Percentiles rank a stretch among this genome's conserved stretches.
These are phyloP conservation scores for Vaccinium corymbosum DNA, from an alignment of 148 eudicot genomes.

Conservation along the genomic window DNA sequence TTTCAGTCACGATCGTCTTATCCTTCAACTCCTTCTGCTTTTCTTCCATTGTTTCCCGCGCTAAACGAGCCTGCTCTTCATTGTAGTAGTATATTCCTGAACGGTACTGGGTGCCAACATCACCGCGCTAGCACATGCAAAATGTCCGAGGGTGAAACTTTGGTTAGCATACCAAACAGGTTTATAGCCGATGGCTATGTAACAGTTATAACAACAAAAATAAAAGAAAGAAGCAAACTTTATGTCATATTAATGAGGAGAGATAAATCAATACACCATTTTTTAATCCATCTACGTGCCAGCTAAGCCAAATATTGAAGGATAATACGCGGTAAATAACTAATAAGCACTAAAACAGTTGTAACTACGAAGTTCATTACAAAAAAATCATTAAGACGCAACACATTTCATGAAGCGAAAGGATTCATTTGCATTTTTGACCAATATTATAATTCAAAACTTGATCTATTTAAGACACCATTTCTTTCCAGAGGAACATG, in stretches of 20 bases:
- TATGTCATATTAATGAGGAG: background rate
- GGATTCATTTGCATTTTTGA: background rate
- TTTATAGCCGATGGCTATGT: background rate
- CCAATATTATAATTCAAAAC: background rate
- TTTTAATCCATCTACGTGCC: background rate
- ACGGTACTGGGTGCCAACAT: conserved; percentile 86
- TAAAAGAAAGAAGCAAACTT: background rate
- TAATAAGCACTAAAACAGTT: background rate
- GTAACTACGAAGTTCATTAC: background rate
- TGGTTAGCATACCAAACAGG: background rate
- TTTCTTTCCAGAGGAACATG: background rate
- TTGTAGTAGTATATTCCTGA: conserved; percentile 91
- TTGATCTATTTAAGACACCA: background rate
- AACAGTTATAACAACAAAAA: background rate
- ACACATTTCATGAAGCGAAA: background rate
- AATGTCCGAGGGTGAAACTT: conserved; percentile 11
- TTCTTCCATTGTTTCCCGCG: conserved; percentile 62
- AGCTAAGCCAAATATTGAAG: background rate
- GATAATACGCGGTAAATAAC: background rate
- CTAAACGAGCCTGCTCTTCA: conserved; percentile 66
- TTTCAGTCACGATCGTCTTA: conserved; percentile 71
- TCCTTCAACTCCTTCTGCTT: conserved; percentile 57
- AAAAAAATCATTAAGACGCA: background rate
- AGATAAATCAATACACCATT: background rate
- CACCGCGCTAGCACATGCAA: conserved; percentile 51